Evolutionary conservation across 1,139 yeast genomes (phyloP).

Genomic region (Geotrichum histeridarum): DNA sequence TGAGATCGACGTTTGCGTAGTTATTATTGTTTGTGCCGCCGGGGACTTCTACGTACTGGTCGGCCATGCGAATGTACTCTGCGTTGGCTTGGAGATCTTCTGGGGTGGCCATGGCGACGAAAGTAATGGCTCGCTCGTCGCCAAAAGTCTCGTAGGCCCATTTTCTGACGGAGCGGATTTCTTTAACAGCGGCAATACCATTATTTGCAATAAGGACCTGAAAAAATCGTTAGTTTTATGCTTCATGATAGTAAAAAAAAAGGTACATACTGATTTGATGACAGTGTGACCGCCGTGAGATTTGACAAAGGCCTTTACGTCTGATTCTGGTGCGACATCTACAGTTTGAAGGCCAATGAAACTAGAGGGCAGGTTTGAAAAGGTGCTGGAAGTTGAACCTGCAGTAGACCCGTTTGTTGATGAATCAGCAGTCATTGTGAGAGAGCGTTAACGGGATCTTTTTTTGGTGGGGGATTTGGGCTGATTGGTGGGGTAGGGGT

Average conservation of each 20-base stretch:
- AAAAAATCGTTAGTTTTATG: background rate
- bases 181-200: conserved; percentile 99
- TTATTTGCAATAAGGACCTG: conserved; percentile 85
- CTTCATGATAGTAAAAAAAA: background rate
- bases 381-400: conserved; percentile 23
- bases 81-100: conserved; percentile 96
- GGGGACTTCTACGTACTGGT: conserved; percentile 95
- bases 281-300: conserved; percentile 93
- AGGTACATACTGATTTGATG: conserved; percentile 51
- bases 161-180: conserved; percentile 91
- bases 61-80: conserved; percentile 98
- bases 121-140: conserved; percentile 85
- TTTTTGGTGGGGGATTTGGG: too few relatives aligned
- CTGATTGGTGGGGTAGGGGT: background rate
- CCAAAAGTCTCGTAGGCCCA: conserved; percentile 99
- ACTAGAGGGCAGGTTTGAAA: conserved; percentile 52
- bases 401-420: conserved; percentile 1
- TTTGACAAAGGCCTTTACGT: conserved; percentile 80
- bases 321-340: conserved; percentile 63
- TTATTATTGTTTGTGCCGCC: conserved; percentile 98
- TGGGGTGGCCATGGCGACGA: conserved; percentile 98
- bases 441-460: background rate
- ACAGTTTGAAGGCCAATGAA: conserved; percentile 78
- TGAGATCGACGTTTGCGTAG: conserved; percentile 94
- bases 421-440: conserved; percentile 10